These are phyloP conservation scores for Obba rivulosa DNA, from an alignment of 768 basidiomycete genomes.

Conservation along the genomic window DNA sequence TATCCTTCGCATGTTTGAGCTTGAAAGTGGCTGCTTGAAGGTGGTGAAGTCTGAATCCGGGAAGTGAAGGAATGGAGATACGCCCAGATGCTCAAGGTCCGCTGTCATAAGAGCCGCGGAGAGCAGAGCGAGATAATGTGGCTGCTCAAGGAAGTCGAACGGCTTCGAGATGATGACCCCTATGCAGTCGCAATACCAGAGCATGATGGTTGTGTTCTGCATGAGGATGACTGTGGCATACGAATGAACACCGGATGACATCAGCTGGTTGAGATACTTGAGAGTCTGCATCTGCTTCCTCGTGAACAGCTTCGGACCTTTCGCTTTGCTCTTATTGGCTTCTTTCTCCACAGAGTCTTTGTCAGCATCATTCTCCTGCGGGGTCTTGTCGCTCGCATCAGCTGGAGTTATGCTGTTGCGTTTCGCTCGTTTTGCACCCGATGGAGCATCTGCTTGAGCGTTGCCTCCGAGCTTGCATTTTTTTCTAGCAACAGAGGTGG, in stretches of 20 bases:
- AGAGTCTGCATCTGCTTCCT: neutral
- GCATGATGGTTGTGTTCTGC: neutral
- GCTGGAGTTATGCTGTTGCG: too few species aligned
- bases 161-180: neutral
- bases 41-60: neutral
- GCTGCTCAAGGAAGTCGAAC: conserved; percentile 1
- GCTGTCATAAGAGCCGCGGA: neutral
- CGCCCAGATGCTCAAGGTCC: neutral
- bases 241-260: conserved; percentile 2
- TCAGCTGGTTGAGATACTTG: neutral
- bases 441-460: too few species aligned
- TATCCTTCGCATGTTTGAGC: neutral
- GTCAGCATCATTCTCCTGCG: too few species aligned
- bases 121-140: neutral
- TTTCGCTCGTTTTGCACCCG: too few species aligned
- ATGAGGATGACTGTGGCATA: conserved; percentile 1
- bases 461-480: too few species aligned
- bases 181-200: conserved; percentile 7
- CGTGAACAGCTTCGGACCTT: too few species aligned
- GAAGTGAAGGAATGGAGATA: conserved; percentile 3
- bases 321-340: too few species aligned
- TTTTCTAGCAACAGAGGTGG: too few species aligned
- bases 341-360: too few species aligned
- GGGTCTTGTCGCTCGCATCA: too few species aligned
- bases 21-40: neutral